Evolutionary conservation across 2,329 filamentous ascomycete genomes (phyloP).

Genomic region (Chaetomiaceae sp.): DNA sequence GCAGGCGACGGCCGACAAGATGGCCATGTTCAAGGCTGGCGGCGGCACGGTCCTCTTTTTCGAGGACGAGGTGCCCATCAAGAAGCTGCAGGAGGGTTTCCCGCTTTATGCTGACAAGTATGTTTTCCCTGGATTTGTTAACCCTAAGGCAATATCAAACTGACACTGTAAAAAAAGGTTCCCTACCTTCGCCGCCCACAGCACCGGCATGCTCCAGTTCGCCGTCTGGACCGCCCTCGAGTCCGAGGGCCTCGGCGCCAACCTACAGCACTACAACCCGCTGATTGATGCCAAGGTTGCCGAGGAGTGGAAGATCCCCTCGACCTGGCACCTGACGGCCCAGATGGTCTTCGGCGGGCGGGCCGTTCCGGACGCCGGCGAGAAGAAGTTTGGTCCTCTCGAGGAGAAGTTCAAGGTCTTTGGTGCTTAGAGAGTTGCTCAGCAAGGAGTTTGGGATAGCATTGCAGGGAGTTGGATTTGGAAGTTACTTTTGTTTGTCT

Average conservation of each 20-base stretch:
- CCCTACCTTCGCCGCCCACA: slow-evolving; percentile 70
- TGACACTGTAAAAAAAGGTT: slow-evolving; percentile 48
- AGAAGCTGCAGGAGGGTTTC: slow-evolving; percentile 64
- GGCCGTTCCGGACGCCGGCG: slow-evolving; percentile 47
- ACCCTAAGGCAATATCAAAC: neutral
- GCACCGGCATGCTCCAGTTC: slow-evolving; percentile 77
- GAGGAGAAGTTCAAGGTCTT: slow-evolving; percentile 65
- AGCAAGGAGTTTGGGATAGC: neutral
- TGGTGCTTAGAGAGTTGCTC: slow-evolving; percentile 40
- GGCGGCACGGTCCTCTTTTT: slow-evolving; percentile 87
- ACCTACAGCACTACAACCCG: slow-evolving; percentile 92
- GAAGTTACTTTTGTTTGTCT: too few species aligned
- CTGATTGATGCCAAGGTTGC: slow-evolving; percentile 70
- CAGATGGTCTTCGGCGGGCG: slow-evolving; percentile 80
- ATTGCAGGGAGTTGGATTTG: slow-evolving; percentile 13
- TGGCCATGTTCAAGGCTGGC: slow-evolving; percentile 59
- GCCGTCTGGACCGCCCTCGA: slow-evolving; percentile 77
- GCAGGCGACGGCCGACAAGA: slow-evolving; percentile 44
- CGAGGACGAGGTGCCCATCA: slow-evolving; percentile 66
- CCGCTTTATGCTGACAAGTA: slow-evolving; percentile 63
- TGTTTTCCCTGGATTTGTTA: neutral
- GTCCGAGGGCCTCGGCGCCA: slow-evolving; percentile 78
- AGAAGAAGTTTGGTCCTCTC: slow-evolving; percentile 62
- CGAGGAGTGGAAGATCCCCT: slow-evolving; percentile 64
- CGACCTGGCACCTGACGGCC: slow-evolving; percentile 70